phyloP scores from a whole-genome alignment of 2,329 filamentous ascomycete species.

The Endothia cerciana region DNA sequence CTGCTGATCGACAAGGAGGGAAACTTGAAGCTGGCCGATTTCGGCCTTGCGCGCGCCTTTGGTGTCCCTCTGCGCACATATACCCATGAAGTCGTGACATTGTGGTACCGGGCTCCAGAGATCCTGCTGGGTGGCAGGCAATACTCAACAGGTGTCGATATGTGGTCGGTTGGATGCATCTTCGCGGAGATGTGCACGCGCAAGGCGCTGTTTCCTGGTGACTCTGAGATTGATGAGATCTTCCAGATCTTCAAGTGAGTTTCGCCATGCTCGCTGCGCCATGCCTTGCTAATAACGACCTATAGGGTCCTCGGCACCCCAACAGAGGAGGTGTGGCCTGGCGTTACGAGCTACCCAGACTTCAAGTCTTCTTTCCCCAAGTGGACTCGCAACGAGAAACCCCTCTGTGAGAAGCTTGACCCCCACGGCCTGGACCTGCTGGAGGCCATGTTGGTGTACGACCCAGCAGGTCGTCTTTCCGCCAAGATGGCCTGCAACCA shows the following conservation, averaged over 20 bases:
- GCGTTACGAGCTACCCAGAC: slow-evolving; percentile 85
- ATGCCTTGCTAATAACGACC: slow-evolving; percentile 31
- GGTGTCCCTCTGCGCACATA: slow-evolving; percentile 87
- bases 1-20: slow-evolving; percentile 82
- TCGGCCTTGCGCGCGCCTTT: slow-evolving; percentile 85
- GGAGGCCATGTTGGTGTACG: slow-evolving; percentile 75
- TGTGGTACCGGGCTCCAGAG: slow-evolving; percentile 88
- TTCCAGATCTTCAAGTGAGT: slow-evolving; percentile 88
- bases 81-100: slow-evolving; percentile 88
- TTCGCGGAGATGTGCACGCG: slow-evolving; percentile 93
- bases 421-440: slow-evolving; percentile 69
- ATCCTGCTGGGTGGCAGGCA: slow-evolving; percentile 85
- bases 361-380: slow-evolving; percentile 89
- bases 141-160: slow-evolving; percentile 91
- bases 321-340: slow-evolving; percentile 78
- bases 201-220: slow-evolving; percentile 85
- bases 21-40: slow-evolving; percentile 85
- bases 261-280: not conserved
- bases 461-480: slow-evolving; percentile 81
- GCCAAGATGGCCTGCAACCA: slow-evolving; percentile 86
- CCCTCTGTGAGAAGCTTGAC: slow-evolving; percentile 72
- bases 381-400: slow-evolving; percentile 72
- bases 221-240: slow-evolving; percentile 91
- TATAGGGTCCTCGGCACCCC: slow-evolving; percentile 76
- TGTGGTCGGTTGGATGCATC: slow-evolving; percentile 91